Base-by-base conservation (phyloP, 352 stramenopile species). In the Globisporangium camurandrum region DNA sequence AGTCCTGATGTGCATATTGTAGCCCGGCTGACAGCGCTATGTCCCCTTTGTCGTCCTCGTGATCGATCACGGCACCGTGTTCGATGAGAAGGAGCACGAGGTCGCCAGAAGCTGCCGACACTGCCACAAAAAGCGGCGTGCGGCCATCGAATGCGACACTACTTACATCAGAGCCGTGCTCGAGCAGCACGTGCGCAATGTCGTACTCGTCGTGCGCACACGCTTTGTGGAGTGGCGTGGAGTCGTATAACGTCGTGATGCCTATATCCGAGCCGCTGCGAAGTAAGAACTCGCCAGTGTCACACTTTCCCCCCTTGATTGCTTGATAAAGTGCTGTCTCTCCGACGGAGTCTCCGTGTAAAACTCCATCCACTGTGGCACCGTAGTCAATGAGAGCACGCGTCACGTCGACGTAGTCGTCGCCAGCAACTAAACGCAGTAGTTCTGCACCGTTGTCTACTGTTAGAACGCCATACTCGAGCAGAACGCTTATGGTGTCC, bases 281-380 rank as follows among this genome's bases (percentile, higher is more conserved):
- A n/a, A 53, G 22, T 1, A 53, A 26, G 23, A 37, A 26, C 20
- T 30, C 10, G 17, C 26, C 46, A 22, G 23, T 36, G 12, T 34
- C 36, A 1, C 44, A 26, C 5, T 22, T 36, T 4, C 46, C 33
- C 17, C 14, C 27, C 20, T 53, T 36, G 4, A 36, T 26, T 8
- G 33, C 46, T 3, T 45, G 22, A 37, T 45, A 36, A 17, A 53
- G 24, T 12, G 46, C 33, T 4, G 46, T 53, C 38, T 53, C 33
- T 2, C 46, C 34, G 17, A 26, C 33, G 12, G 46, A 23, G 37
- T 37, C 46, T n/a, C n/a, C n/a, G n/a, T n/a, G n/a, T n/a, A n/a
- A n/a, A 33, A 20, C 30, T 34, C 30, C 7, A 34, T 34, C 12
- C 30, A 34, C 12, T 12, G 7, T 11, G 30, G 30, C 30, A 1